Conservation (phyloP, 306 rosid genomes). For the Lathyrus tuberosus region DNA sequence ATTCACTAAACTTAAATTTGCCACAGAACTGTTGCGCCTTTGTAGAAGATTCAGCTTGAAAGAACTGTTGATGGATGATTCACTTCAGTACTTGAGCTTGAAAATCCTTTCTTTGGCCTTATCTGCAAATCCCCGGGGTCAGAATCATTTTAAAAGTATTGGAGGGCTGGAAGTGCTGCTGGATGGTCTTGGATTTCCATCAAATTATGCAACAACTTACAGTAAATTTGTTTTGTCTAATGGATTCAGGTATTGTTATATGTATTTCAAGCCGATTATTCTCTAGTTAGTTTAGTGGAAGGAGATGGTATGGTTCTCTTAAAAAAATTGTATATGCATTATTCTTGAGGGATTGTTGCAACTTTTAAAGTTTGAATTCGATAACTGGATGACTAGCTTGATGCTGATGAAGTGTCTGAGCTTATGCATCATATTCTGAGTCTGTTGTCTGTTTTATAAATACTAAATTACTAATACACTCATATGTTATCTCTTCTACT, state of each 20-base stretch:
- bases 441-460: constrained; percentile 30
- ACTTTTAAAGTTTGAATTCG: constrained; percentile 31
- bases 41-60: constrained; percentile 84
- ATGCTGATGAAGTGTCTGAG: constrained; percentile 18
- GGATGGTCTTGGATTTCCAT: constrained; percentile 93
- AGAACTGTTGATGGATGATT: constrained; percentile 73
- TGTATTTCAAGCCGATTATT: constrained; percentile 33
- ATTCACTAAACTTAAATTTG: constrained; percentile 46
- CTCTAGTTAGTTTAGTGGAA: constrained; percentile 26
- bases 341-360: constrained; percentile 25
- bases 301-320: constrained; percentile 21
- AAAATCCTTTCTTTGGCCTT: constrained; percentile 77
- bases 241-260: constrained; percentile 63
- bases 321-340: constrained; percentile 5
- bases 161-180: constrained; percentile 97
- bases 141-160: constrained; percentile 94
- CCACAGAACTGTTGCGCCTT: constrained; percentile 84
- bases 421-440: constrained; percentile 22
- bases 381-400: constrained; percentile 16
- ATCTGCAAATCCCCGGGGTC: constrained; percentile 85
- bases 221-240: constrained; percentile 49
- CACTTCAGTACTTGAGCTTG: constrained; percentile 76
- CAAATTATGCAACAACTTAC: constrained; percentile 60
- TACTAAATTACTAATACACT: constrained; percentile 17
- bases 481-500: constrained; percentile 26